Conservation (phyloP, 192 early-diverging fungal genomes). For the Coemansia sp. region DNA sequence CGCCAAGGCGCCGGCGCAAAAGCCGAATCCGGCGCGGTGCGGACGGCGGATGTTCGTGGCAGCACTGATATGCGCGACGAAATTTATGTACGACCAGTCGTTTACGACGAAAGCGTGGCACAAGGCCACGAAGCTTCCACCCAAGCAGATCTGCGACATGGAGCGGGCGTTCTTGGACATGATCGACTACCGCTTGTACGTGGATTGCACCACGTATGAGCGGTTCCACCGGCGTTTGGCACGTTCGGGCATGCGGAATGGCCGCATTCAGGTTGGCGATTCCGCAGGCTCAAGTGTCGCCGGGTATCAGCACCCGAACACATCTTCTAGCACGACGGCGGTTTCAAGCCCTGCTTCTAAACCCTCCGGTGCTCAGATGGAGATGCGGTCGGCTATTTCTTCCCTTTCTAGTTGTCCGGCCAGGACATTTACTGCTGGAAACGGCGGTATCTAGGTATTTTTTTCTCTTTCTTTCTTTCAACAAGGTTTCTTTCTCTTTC, state of each 20-base stretch:
- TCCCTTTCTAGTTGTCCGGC: no score
- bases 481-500: no score
- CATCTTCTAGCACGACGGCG: no score
- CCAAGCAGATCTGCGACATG: constrained; percentile 74
- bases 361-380: no score
- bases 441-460: no score
- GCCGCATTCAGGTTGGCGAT: constrained; percentile 41
- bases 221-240: constrained; percentile 48
- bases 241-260: constrained; percentile 50
- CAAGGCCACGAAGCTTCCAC: constrained; percentile 73
- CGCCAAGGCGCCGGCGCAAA: not conserved
- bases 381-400: no score
- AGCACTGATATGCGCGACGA: constrained; percentile 80
- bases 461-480: no score
- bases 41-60: constrained; percentile 82
- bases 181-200: constrained; percentile 71
- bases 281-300: not conserved
- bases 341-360: no score
- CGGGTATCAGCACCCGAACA: not conserved
- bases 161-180: constrained; percentile 74
- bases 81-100: constrained; percentile 79
- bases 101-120: constrained; percentile 85
- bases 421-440: no score
- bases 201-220: constrained; percentile 41
- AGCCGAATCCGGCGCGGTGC: constrained; percentile 60